Conservation (phyloP, 2,329 filamentous ascomycete genomes). For the Macrophomina tecta region DNA sequence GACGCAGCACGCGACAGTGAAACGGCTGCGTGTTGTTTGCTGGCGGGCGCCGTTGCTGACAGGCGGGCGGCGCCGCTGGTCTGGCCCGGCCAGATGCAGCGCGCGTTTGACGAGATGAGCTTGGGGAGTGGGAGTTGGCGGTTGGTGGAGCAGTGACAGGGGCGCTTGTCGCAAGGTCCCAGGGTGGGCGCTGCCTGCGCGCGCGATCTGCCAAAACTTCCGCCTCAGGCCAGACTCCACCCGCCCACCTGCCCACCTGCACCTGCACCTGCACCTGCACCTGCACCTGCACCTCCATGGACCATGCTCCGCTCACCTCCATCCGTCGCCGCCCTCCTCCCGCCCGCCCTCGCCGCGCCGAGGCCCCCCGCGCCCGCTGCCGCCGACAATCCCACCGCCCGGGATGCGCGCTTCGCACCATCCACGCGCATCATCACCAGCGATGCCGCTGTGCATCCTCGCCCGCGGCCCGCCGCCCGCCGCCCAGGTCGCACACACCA, state of each 20-base stretch:
- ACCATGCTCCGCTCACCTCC: neutral
- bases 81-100: neutral
- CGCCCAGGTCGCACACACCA: neutral
- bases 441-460: neutral
- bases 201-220: constrained; percentile 6
- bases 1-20: constrained; percentile 6
- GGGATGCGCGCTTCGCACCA: neutral
- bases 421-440: neutral
- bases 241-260: neutral
- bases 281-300: neutral
- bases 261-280: neutral
- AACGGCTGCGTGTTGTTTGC: constrained; percentile 31
- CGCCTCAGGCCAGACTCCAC: neutral
- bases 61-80: neutral
- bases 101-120: constrained; percentile 16
- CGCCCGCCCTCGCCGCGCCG: neutral
- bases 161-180: constrained; percentile 7
- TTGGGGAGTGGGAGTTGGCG: neutral
- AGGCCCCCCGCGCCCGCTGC: constrained; percentile 4
- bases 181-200: constrained; percentile 1
- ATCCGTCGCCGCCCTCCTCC: neutral
- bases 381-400: neutral
- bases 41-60: constrained; percentile 30
- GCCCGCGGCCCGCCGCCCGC: neutral
- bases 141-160: neutral